Evolutionary conservation across 192 early-diverging fungal genomes (phyloP), one percentile per base, ranked within the genome.

Genomic region (Coemansia guatemalensis): DNA sequence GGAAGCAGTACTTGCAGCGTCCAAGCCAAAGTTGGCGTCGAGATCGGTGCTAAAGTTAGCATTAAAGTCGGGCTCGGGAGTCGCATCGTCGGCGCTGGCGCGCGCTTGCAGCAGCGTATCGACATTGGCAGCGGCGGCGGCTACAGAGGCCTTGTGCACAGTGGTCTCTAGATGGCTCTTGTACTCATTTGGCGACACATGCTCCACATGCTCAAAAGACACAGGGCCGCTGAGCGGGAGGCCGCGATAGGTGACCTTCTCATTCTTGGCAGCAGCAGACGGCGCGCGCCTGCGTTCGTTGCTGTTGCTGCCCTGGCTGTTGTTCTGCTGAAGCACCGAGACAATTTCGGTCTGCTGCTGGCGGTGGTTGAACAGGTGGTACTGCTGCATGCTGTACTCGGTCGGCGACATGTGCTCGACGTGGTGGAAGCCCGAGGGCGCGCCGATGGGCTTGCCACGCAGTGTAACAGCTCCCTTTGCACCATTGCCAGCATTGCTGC

Each of bases 301-400:
- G 48, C 32, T 24, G 14, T 48, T 56, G 14, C 33, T 11, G 8
- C 23, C 23, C 33, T 30, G 33, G 39, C 51, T 58, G 62, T 17
- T 14, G 17, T 49, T 63, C 44, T 78, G 62, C 23, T 63, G 56
- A 21, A 78, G 67, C 54, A 78, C 69, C 55, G 75, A 69, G 32
- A 78, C 48, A n/a, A 78, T 78, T 52, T 73, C 75, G 41, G 30
- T 62, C 70, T 78, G 70, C 56, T 78, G 75, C 35, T 78, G 70
- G 53, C 75, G 65, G 44, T 78, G 75, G 70, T 78, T 78, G 60
- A 71, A 71, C 58, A 78, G 58, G 55, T 78, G 75, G 64, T 69
- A 78, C 65, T 74, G 72, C 62, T 80, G 68, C 77, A 64, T 65
- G 55, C 68, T 64, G 62, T 70, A 57, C 29, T 73, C 71, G 6